A percentile compares a stretch with the other conserved stretches of the same genome.
Evolutionary conservation across 345 rosid species (phyloP).

Genomic region (Hibiscus trionum): DNA sequence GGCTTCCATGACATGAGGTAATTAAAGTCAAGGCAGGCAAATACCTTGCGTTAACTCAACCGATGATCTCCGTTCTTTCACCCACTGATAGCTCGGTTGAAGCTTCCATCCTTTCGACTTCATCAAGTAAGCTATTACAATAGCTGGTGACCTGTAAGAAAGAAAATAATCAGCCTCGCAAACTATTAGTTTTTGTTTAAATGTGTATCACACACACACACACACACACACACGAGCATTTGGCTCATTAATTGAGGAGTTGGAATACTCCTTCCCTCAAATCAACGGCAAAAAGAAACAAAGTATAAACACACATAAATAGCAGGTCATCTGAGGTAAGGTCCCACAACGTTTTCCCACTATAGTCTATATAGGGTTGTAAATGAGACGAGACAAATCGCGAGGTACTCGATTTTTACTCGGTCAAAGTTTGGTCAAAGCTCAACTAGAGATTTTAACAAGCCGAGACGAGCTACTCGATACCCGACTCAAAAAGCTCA

Average conservation of each 20-base stretch:
- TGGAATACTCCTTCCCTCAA: not conserved
- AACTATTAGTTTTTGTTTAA: not conserved
- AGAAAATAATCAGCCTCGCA: constrained; percentile 1
- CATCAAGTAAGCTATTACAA: constrained; percentile 89
- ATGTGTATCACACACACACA: not conserved
- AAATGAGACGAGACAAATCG: too few relatives aligned
- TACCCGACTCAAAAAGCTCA: too few relatives aligned
- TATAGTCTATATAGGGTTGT: not conserved
- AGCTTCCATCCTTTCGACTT: constrained; percentile 90
- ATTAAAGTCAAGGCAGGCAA: not conserved
- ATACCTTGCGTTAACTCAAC: constrained; percentile 63
- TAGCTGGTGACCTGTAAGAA: constrained; percentile 74
- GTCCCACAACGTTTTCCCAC: not conserved
- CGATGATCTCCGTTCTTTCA: constrained; percentile 73
- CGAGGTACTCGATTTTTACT: too few relatives aligned
- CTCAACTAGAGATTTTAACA: too few relatives aligned
- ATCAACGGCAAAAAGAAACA: not conserved
- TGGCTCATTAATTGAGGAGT: not conserved
- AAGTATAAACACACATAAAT: not conserved
- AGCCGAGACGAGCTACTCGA: too few relatives aligned
- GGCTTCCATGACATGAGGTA: not conserved
- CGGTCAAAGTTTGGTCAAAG: too few relatives aligned
- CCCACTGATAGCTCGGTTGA: constrained; percentile 77
- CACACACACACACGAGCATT: not conserved
- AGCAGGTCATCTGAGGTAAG: not conserved